A percentile compares a stretch with the other conserved stretches of the same genome.
Conservation (phyloP, 805 yeast genomes). For the Kluyveromyces aestuarii region DNA sequence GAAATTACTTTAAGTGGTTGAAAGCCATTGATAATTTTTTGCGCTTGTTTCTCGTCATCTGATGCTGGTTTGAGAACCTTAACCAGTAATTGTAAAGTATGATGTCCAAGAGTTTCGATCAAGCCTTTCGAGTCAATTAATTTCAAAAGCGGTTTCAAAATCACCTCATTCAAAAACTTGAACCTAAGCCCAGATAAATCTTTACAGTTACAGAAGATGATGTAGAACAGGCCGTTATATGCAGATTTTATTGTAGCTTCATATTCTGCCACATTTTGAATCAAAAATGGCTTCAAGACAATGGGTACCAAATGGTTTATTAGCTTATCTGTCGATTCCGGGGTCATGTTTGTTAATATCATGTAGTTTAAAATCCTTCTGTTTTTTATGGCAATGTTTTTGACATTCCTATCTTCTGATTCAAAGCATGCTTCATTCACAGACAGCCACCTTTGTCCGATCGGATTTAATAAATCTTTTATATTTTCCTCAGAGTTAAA, state of each 20-base stretch:
- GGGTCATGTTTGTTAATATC: constrained; percentile 7
- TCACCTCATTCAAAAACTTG: constrained; percentile 8
- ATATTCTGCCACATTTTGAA: constrained; percentile 1
- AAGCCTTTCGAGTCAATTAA: not conserved
- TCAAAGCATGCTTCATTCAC: constrained; percentile 14
- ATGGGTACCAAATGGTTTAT: not conserved
- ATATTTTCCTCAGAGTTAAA: constrained; percentile 10
- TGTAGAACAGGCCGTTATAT: constrained; percentile 13
- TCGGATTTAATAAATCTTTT: constrained; percentile 2
- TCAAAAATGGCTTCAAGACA: constrained; percentile 12
- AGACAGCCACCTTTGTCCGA: constrained; percentile 13
- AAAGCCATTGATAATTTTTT: constrained; percentile 1
- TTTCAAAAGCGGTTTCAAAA: constrained; percentile 12
- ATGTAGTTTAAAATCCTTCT: constrained; percentile 23
- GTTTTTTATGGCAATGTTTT: constrained; percentile 16
- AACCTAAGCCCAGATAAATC: constrained; percentile 3
- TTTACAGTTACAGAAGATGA: constrained; percentile 5
- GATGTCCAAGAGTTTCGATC: not conserved
- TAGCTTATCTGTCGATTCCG: not conserved
- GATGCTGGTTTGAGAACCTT: not conserved
- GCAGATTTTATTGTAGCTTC: constrained; percentile 12
- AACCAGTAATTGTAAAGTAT: not conserved
- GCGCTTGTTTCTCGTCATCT: not conserved
- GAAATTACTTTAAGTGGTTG: constrained; percentile 19
- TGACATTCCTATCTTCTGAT: constrained; percentile 5